phyloP scores from a whole-genome alignment of 371 early-diverging fungal species.

The Cladochytrium tenue region DNA sequence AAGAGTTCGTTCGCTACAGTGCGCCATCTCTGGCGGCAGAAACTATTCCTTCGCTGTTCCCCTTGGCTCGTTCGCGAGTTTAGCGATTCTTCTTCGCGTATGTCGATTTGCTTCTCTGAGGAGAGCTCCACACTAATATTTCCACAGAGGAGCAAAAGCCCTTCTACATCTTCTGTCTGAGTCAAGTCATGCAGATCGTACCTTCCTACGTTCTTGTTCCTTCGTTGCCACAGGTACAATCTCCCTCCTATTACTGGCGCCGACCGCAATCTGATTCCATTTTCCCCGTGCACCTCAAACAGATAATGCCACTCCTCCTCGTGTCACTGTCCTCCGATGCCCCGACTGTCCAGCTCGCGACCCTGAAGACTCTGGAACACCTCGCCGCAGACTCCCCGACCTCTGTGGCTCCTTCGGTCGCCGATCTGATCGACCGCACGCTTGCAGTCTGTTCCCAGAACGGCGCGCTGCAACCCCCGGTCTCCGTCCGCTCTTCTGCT shows the following conservation, averaged over 20 bases:
- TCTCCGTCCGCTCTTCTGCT: constrained; percentile 70
- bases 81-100: constrained; percentile 42
- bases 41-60: constrained; percentile 67
- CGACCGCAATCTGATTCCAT: background rate
- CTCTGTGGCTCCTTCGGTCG: background rate
- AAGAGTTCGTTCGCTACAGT: constrained; percentile 69
- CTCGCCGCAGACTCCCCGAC: constrained; percentile 39
- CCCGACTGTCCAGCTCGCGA: constrained; percentile 61
- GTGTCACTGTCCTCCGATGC: background rate
- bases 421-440: background rate
- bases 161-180: background rate
- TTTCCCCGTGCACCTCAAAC: background rate
- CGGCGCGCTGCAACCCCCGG: background rate
- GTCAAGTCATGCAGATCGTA: constrained; percentile 13
- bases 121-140: background rate
- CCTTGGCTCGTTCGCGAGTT: constrained; percentile 73
- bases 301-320: background rate
- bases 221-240: background rate
- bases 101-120: background rate
- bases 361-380: constrained; percentile 70
- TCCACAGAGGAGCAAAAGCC: background rate
- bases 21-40: constrained; percentile 78
- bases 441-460: background rate
- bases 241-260: background rate
- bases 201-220: background rate